Base-by-base conservation (phyloP, 345 rosid species). In the Murraya koenigii region DNA sequence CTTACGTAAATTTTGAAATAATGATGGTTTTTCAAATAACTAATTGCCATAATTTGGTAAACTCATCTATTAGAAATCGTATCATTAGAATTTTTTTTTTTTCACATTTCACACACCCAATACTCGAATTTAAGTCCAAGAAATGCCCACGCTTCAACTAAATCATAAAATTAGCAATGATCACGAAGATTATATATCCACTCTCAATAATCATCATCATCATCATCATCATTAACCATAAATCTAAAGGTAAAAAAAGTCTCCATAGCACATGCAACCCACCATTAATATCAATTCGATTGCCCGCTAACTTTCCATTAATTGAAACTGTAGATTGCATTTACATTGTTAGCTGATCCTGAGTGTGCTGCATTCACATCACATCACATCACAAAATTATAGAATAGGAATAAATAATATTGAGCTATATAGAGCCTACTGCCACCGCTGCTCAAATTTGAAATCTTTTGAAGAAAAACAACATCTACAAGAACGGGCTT, bases 191-290 rank as follows among this genome's bases (percentile, higher is more conserved):
- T 7, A 52, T 52, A 17, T 52, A 19, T 49, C 56, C 56, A 1
- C 6, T 17, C 56, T 52, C 56, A 17, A 15, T 49, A 15, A 49
- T 52, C 56, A 17, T 52, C 20, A 44, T 44, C 39, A 49, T 35
- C 72, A 25, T 68, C 19, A 23, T 72, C 71, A 36, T 79, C 30
- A 23, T 71, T 63, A 81, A 81, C 68, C 77, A 81, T 49, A 69
- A 60, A 75, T 62, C 78, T 19, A 60, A 66, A 52, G 7, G 56
- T 52, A 22, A 20, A 52, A 77, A 75, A 70, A 23, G 76, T 62
- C 44, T 32, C 26, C 71, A 5, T 28, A 35, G 63, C 81, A 83
- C 86, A 79, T 79, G 81, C 80, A 75, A 63, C 36, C 82, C 84
- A 75, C 72, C 73, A 38, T 55, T 41, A 3, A 61, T 22, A 32